Evolutionary conservation across 495 filamentous ascomycete genomes (phyloP).

Genomic region (Podospora conica): DNA sequence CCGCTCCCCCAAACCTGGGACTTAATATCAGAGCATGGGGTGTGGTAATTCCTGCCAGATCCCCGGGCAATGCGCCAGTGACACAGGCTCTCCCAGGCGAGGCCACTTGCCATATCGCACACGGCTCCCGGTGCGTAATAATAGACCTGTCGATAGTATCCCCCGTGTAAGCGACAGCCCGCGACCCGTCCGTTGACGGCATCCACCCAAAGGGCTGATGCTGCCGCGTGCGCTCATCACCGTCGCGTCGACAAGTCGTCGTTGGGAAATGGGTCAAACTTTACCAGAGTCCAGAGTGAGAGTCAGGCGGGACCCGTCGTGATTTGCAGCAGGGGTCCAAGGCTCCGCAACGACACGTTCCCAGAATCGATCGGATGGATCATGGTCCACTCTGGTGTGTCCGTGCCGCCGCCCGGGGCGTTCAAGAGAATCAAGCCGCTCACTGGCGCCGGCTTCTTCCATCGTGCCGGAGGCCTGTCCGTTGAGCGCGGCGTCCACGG

Average conservation of each 20-base stretch:
- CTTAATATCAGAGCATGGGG: constrained; percentile 10
- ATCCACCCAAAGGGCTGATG: constrained; percentile 1
- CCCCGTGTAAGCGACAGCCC: background rate
- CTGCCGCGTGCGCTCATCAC: background rate
- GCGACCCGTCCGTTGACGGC: background rate
- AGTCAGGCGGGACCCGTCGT: constrained; percentile 9
- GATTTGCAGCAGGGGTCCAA: constrained; percentile 27
- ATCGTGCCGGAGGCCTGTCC: background rate
- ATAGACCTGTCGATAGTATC: constrained; percentile 2
- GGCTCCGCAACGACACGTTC: constrained; percentile 1
- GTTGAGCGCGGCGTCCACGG: background rate
- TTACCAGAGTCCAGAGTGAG: constrained; percentile 2
- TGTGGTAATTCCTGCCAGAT: constrained; percentile 13
- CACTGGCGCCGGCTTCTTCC: background rate
- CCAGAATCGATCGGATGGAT: background rate
- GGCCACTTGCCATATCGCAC: background rate
- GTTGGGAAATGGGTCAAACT: background rate
- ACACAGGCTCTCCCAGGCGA: constrained; percentile 4
- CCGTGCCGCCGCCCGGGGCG: background rate
- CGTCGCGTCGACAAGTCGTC: background rate
- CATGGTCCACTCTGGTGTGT: constrained; percentile 5
- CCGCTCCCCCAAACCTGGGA: constrained; percentile 19
- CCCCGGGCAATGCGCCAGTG: constrained; percentile 2
- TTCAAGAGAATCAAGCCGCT: background rate
- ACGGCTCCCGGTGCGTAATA: constrained; percentile 1